Conservation (phyloP, 768 basidiomycete genomes). For the Imleria badia region DNA sequence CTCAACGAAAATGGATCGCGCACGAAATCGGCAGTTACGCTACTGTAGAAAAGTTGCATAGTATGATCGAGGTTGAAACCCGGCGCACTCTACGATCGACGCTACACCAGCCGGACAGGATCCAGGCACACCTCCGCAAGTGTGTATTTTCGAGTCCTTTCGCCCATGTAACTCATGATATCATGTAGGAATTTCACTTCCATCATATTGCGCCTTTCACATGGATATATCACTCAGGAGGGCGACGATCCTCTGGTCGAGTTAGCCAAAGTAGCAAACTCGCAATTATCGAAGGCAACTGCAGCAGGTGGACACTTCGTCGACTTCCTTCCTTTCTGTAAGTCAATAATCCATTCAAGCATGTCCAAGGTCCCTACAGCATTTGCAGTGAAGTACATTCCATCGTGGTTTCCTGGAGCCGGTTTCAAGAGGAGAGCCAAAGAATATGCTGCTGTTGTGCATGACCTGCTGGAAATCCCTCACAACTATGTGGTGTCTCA, state of each 20-base stretch:
- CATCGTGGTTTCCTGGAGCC: conserved; percentile 23
- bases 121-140: no score
- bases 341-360: neutral
- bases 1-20: conserved; percentile 14
- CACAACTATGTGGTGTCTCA: conserved; percentile 13
- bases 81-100: no score
- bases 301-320: conserved; percentile 7
- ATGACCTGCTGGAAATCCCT: conserved; percentile 7
- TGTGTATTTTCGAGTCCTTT: neutral
- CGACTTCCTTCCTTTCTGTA: conserved; percentile 20
- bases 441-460: conserved; percentile 6
- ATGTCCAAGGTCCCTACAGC: neutral
- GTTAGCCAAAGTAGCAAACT: conserved; percentile 28
- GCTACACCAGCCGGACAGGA: no score
- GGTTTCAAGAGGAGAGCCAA: conserved; percentile 16
- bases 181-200: conserved; percentile 3
- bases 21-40: conserved; percentile 4
- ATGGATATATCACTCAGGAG: conserved; percentile 39
- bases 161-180: neutral
- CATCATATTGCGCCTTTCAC: conserved; percentile 36
- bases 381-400: conserved; percentile 24
- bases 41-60: no score
- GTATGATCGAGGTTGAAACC: no score
- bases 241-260: conserved; percentile 38
- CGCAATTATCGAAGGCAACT: conserved; percentile 16